Evolutionary conservation across 2,329 filamentous ascomycete genomes (phyloP).

Genomic region (Hymenoscyphus occultus): DNA sequence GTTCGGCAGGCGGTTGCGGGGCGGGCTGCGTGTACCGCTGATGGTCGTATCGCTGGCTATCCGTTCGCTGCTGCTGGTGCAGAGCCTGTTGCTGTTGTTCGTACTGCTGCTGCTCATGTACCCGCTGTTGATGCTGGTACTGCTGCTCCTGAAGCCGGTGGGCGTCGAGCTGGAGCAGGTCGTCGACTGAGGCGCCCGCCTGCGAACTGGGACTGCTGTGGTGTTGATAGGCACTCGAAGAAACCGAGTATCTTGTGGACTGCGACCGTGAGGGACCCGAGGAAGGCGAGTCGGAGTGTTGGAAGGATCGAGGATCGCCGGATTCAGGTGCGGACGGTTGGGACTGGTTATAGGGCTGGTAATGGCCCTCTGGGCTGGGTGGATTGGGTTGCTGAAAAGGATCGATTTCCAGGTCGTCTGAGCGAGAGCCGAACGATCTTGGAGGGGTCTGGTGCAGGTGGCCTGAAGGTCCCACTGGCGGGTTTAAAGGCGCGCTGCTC

Average conservation of each 20-base stretch:
- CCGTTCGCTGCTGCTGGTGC: constrained; percentile 3
- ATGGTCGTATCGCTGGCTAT: neutral
- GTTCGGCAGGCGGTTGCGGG: constrained; percentile 27
- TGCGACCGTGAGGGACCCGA: constrained; percentile 29
- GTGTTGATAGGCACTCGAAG: constrained; percentile 23
- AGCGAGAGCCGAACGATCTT: neutral
- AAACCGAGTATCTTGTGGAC: constrained; percentile 27
- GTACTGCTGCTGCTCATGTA: constrained; percentile 2
- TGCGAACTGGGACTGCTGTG: constrained; percentile 20
- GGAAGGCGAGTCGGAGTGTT: constrained; percentile 13
- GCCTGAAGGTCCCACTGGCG: constrained; percentile 4
- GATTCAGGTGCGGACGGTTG: constrained; percentile 20
- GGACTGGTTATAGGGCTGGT: constrained; percentile 31
- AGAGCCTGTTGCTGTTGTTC: neutral
- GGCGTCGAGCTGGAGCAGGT: constrained; percentile 23
- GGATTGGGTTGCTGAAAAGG: neutral
- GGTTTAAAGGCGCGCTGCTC: constrained; percentile 3
- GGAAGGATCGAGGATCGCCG: constrained; percentile 25
- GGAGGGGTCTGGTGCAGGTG: neutral
- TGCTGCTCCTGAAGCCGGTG: constrained; percentile 26
- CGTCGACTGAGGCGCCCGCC: constrained; percentile 29
- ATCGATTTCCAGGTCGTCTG: neutral
- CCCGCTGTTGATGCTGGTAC: constrained; percentile 1
- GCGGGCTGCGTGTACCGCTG: constrained; percentile 7
- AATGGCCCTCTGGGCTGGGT: constrained; percentile 5